Base-by-base conservation (phyloP, 2,329 filamentous ascomycete species). In the Neocatenulostroma microsporum region DNA sequence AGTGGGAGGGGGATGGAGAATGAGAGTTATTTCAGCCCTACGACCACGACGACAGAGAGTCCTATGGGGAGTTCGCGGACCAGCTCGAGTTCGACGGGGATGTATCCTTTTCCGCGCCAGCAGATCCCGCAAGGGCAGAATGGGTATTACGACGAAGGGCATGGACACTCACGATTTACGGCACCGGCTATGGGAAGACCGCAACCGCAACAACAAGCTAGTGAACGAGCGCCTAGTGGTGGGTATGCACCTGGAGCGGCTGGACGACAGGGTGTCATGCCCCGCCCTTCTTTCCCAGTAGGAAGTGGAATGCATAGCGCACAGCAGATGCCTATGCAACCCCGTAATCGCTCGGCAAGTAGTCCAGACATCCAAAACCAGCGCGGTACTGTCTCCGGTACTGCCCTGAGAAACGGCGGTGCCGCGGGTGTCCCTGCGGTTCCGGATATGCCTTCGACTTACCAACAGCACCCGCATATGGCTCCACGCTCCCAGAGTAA, bases 1-100 rank as follows among this genome's bases (percentile, higher is more conserved):
- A 32, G 17, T 50, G 67, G 75, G 48, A 71, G 75, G 34, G 69
- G n/a, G n/a, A n/a, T 67, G 23, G 75, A 70, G n/a, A 36, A 25
- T 24, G 85, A 87, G 40, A 95, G 88, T 3, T 96, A 95, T 63
- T 98, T 98, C 62, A 96, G 89, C 0, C 91, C 91, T 0, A n/a
- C n/a, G n/a, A n/a, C n/a, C n/a, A n/a, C 32, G n/a, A 74, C 81
- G 2, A 74, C 73, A 21, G 88, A 95, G 37, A 86, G 84, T 0
- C 84, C 84, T 8, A 78, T 78, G 28, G 43, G 44, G 33, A 48
- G 44, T 11, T 81, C 81, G 17, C 74, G 84, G 33, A 81, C 82
- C 6, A 88, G 83, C 57, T 78, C 78, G 1, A 73, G 64, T 41
- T 68, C 78, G 2, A 73, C 84, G 4, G 77, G 79, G 30, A 80